phyloP scores from a whole-genome alignment of 371 early-diverging fungal species.

The Syncephalastrum monosporum region DNA sequence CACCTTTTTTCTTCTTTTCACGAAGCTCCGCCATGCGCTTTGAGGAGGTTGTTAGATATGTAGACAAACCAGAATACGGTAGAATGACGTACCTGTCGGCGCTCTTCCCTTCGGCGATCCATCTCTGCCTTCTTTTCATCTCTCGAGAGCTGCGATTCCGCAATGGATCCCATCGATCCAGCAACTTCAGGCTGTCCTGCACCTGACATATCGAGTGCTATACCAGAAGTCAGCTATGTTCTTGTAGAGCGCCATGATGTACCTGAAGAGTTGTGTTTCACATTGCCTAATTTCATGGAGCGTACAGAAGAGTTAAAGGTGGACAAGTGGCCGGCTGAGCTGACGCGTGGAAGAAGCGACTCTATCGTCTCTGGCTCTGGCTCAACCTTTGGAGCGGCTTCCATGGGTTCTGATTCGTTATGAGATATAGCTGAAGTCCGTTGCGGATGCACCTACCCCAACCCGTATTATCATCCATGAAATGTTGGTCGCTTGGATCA shows the following conservation, averaged over 20 bases:
- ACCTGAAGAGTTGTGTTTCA: slow-evolving; percentile 34
- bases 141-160: slow-evolving; percentile 28
- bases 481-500: slow-evolving; percentile 27
- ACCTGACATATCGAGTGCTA: background rate
- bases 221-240: too few species aligned
- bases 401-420: slow-evolving; percentile 23
- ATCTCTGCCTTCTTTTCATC: slow-evolving; percentile 54
- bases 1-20: slow-evolving; percentile 39
- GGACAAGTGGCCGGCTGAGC: slow-evolving; percentile 11
- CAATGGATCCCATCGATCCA: background rate
- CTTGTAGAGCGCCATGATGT: slow-evolving; percentile 9
- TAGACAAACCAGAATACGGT: background rate
- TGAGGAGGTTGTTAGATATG: background rate
- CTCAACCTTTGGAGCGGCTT: slow-evolving; percentile 13
- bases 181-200: slow-evolving; percentile 1
- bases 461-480: slow-evolving; percentile 34
- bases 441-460: slow-evolving; percentile 30
- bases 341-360: slow-evolving; percentile 16
- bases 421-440: background rate
- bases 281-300: slow-evolving; percentile 38
- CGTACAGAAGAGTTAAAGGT: slow-evolving; percentile 22
- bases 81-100: slow-evolving; percentile 42
- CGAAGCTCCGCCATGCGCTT: slow-evolving; percentile 54
- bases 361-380: slow-evolving; percentile 24
- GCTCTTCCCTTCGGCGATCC: slow-evolving; percentile 60